A percentile compares a stretch with the other conserved stretches of the same genome.
Conservation (phyloP, 2,329 filamentous ascomycete genomes). For the Coniella vitis region DNA sequence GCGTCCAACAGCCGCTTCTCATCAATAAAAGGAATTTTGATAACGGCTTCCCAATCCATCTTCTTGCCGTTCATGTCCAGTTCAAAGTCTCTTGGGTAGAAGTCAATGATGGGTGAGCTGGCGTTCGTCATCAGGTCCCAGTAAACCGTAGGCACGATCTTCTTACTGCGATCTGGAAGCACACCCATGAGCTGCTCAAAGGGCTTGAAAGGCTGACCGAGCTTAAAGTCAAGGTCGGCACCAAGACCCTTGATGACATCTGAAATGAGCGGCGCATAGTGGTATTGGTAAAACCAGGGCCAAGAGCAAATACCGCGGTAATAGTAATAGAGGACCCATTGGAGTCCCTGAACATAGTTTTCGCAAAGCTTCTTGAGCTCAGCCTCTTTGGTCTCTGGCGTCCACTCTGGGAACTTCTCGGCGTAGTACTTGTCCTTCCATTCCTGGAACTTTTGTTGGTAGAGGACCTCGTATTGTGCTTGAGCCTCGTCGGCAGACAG, state of each 20-base stretch:
- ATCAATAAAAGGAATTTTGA: constrained; percentile 98
- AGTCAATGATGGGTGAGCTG: constrained; percentile 90
- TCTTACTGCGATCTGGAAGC: constrained; percentile 92
- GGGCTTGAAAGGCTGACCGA: constrained; percentile 90
- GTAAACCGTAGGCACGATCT: constrained; percentile 82
- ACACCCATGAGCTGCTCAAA: constrained; percentile 99
- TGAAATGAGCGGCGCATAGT: constrained; percentile 91
- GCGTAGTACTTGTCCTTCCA: constrained; percentile 96
- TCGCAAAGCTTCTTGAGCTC: constrained; percentile 79
- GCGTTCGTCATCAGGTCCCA: constrained; percentile 88
- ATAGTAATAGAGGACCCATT: constrained; percentile 98
- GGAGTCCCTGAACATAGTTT: constrained; percentile 94
- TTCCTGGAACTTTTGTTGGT: constrained; percentile 79
- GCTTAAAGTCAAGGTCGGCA: constrained; percentile 83
- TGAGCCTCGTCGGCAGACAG: constrained; percentile 72
- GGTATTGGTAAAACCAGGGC: constrained; percentile 97
- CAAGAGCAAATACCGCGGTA: constrained; percentile 95
- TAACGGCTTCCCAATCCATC: constrained; percentile 98
- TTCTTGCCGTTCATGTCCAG: constrained; percentile 99
- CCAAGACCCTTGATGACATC: constrained; percentile 84
- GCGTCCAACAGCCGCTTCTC: constrained; percentile 77
- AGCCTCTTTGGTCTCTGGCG: constrained; percentile 63
- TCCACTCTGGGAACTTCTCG: constrained; percentile 83
- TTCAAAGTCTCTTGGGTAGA: constrained; percentile 94
- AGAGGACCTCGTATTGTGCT: constrained; percentile 72